Conservation (phyloP, 805 yeast species). For the Kluyveromyces lactis region DNA sequence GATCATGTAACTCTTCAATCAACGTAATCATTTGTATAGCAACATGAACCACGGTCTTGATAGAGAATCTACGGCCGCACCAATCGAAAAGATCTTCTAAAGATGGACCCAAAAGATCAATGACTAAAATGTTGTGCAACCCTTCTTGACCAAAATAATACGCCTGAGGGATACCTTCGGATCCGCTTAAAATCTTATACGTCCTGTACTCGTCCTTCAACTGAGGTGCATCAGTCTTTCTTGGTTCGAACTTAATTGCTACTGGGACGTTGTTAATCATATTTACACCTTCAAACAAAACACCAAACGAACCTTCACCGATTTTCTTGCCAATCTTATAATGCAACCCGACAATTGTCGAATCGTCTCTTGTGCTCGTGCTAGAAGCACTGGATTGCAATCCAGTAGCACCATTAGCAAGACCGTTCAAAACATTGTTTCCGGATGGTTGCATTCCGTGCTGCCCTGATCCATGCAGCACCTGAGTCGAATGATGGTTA, state of each 20-base stretch:
- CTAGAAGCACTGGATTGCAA: slow-evolving; percentile 6
- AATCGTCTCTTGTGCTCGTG: slow-evolving; percentile 18
- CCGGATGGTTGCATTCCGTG: slow-evolving; percentile 1
- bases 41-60: slow-evolving; percentile 86
- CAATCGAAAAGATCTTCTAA: slow-evolving; percentile 95
- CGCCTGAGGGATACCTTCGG: slow-evolving; percentile 88
- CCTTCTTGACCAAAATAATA: slow-evolving; percentile 99
- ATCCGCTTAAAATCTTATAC: slow-evolving; percentile 78
- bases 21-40: slow-evolving; percentile 91
- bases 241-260: slow-evolving; percentile 94
- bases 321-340: slow-evolving; percentile 95
- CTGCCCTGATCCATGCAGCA: slow-evolving; percentile 1
- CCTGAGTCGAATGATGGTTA: background rate
- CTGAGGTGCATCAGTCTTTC: slow-evolving; percentile 97
- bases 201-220: slow-evolving; percentile 93
- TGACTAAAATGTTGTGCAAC: slow-evolving; percentile 86
- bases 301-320: slow-evolving; percentile 98
- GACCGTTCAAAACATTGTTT: background rate
- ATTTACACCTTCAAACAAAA: slow-evolving; percentile 91
- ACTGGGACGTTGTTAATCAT: slow-evolving; percentile 86
- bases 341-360: slow-evolving; percentile 74
- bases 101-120: slow-evolving; percentile 91
- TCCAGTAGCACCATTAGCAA: slow-evolving; percentile 1
- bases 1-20: slow-evolving; percentile 80
- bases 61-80: slow-evolving; percentile 87